phyloP scores from a whole-genome alignment of 306 rosid genomes.

The Herpetospermum pedunculosum region DNA sequence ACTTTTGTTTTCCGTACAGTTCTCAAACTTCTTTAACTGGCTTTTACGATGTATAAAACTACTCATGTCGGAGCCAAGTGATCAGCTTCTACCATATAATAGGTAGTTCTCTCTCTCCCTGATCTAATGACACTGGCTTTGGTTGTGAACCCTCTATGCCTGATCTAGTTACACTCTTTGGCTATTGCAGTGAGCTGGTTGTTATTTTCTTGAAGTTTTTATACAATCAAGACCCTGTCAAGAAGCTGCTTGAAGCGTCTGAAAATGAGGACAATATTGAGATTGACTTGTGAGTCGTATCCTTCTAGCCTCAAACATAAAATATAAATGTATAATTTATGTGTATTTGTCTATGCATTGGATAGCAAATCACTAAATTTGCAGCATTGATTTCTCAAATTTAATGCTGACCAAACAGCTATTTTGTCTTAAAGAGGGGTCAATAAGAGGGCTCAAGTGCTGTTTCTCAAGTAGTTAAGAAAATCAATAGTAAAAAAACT shows the following conservation, averaged over 20 bases:
- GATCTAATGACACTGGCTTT: constrained; percentile 10
- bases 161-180: constrained; percentile 16
- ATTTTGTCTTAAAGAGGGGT: background rate
- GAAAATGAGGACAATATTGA: constrained; percentile 49
- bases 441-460: background rate
- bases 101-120: constrained; percentile 32
- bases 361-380: background rate
- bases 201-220: constrained; percentile 77
- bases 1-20: constrained; percentile 36
- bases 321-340: background rate
- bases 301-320: background rate
- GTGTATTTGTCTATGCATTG: background rate
- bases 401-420: background rate
- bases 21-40: constrained; percentile 95
- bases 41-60: constrained; percentile 78
- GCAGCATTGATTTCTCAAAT: background rate
- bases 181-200: constrained; percentile 81
- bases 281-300: constrained; percentile 62
- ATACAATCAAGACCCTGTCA: constrained; percentile 87
- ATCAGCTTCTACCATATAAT: constrained; percentile 77
- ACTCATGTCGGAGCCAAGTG: constrained; percentile 89
- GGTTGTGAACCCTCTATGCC: constrained; percentile 43
- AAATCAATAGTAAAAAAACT: too few species aligned
- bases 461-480: background rate
- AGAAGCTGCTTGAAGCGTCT: constrained; percentile 68